Evolutionary conservation across 345 rosid genomes (phyloP), one percentile per base, ranked within the genome.

Genomic region (Zanthoxylum bungeanum): DNA sequence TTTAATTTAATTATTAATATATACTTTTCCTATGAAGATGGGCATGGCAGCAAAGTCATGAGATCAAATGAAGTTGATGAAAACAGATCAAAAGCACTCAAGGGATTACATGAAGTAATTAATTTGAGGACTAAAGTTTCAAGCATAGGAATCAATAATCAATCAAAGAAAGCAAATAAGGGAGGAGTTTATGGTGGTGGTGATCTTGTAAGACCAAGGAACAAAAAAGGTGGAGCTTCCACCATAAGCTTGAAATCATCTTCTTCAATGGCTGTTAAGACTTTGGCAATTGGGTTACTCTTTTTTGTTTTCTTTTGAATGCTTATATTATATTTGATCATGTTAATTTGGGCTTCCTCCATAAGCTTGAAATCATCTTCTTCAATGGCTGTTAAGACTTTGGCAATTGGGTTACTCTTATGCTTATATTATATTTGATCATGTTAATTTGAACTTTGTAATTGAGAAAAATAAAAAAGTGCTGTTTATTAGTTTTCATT

Each of bases 151-250:
- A 55, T 55, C 30, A 11, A 55, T 1, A 19, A 16, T 59, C 42
- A 12, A 10, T 11, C 21, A 24, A 70, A 70, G 49, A 76, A 69
- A 51, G 64, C 52, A 10, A 66, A 61, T 42, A 73, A 36, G 39
- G 83, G 80, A 5, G 82, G 81, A 5, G 61, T 53, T 37, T 65
- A 71, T 22, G 77, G 77, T 3, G 85, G 85, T 17, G 78, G 76
- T 10, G 68, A 71, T 74, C 62, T 67, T 51, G 27, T 71, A 28
- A 71, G 60, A 52, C 79, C 83, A 2, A 74, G 67, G 7, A 1
- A 2, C 31, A 59, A 42, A 14, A 69, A 69, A 34, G 53, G 40
- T 30, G 56, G 56, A 42, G 40, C 44, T 11, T 14, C 56, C 37
- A 28, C 55, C 16, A 42, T 36, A 1, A 24, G 50, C 21, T 12